These are phyloP conservation scores for Durusdinium trenchii DNA, from an alignment of 73 alveolate species.

Conservation along the genomic window DNA sequence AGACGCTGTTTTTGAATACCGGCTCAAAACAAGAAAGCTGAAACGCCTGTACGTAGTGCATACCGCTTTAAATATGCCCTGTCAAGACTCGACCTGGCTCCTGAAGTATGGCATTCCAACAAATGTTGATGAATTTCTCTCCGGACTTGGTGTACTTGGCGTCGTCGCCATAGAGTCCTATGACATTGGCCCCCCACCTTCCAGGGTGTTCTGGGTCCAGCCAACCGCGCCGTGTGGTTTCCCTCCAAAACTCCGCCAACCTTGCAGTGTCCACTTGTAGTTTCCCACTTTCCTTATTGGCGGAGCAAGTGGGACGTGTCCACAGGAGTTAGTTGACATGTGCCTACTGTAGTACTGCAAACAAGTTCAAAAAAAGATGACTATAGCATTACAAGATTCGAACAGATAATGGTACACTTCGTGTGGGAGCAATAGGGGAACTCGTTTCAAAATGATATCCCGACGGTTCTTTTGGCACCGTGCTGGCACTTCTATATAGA, in stretches of 20 bases:
- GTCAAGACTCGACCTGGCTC: neutral
- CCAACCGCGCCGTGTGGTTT: neutral
- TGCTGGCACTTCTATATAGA: neutral
- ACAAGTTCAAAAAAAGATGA: neutral
- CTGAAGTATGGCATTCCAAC: neutral
- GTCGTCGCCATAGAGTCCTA: constrained; percentile 16
- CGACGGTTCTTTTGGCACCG: neutral
- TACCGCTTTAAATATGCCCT: no score
- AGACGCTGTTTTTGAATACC: no score
- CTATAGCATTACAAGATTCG: neutral
- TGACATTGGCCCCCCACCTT: constrained; percentile 14
- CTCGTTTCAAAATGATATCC: neutral
- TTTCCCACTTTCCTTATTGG: constrained; percentile 16
- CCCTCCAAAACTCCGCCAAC: neutral
- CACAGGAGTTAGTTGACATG: no score
- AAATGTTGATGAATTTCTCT: neutral
- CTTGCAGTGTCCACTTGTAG: neutral
- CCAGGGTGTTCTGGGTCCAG: neutral
- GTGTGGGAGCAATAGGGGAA: neutral
- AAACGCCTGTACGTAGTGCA: no score
- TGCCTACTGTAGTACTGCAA: no score
- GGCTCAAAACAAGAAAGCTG: no score
- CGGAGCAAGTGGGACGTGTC: no score
- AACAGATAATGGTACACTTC: constrained; percentile 7
- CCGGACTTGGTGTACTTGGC: neutral